phyloP scores from a whole-genome alignment of 495 filamentous ascomycete genomes.

The Sporormia fimetaria region DNA sequence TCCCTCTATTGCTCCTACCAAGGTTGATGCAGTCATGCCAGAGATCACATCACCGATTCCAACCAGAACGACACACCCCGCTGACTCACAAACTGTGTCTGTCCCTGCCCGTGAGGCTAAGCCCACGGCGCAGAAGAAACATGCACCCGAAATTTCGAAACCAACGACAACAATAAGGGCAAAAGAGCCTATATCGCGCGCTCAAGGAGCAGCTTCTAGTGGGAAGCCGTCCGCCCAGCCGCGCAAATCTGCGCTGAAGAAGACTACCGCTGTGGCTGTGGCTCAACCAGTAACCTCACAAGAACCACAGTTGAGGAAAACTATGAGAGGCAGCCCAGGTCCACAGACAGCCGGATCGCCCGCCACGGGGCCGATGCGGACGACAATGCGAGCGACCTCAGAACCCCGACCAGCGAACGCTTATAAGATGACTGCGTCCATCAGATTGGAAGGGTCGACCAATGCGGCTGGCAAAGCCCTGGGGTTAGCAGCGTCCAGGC shows the following conservation, averaged over 20 bases:
- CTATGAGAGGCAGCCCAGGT: conserved; percentile 10
- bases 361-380: conserved; percentile 12
- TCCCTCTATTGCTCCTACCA: too few species aligned
- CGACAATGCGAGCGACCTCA: conserved; percentile 22
- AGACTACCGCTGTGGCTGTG: conserved; percentile 15
- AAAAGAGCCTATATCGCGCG: not conserved
- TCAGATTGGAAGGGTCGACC: conserved; percentile 31
- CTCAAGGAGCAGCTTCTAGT: not conserved
- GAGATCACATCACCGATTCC: too few species aligned
- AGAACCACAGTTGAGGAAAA: conserved; percentile 20
- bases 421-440: conserved; percentile 35
- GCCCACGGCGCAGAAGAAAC: too few species aligned
- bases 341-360: conserved; percentile 6
- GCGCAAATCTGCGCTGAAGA: conserved; percentile 25
- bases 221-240: conserved; percentile 13
- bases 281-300: conserved; percentile 6
- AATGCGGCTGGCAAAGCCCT: conserved; percentile 34
- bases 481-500: conserved; percentile 18
- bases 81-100: too few species aligned
- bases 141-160: too few species aligned
- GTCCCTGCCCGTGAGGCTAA: too few species aligned
- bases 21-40: too few species aligned
- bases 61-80: too few species aligned
- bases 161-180: too few species aligned
- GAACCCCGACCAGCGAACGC: conserved; percentile 7